Percentiles rank a stretch among this genome's conserved stretches.
phyloP scores from a whole-genome alignment of 2,329 filamentous ascomycete genomes.

The Colletotrichum navitas region DNA sequence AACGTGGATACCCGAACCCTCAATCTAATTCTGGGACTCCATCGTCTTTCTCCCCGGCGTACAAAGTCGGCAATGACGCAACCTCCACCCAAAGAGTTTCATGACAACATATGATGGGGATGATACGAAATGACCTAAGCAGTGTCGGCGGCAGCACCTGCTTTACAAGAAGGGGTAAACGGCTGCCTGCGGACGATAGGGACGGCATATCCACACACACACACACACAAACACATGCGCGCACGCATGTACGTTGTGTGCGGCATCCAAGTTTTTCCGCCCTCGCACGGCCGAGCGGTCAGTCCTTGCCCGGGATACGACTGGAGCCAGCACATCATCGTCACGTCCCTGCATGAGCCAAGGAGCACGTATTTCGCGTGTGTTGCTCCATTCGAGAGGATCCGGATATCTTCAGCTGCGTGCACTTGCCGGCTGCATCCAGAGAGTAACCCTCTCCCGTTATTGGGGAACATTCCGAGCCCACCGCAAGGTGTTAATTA shows the following conservation, averaged over 20 bases:
- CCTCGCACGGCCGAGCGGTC: constrained; percentile 22
- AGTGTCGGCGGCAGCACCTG: not conserved
- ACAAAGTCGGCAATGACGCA: constrained; percentile 2
- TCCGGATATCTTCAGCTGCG: constrained; percentile 19
- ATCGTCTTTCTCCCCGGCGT: not conserved
- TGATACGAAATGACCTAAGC: not conserved
- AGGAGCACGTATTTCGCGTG: constrained; percentile 12
- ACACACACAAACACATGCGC: not conserved
- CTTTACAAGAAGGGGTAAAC: not conserved
- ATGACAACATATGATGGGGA: constrained; percentile 12
- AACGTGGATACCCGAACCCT: not conserved
- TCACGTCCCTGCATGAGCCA: constrained; percentile 25
- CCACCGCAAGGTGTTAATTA: not conserved
- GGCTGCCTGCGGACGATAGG: not conserved
- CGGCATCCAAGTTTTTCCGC: constrained; percentile 28
- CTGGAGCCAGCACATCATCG: constrained; percentile 38
- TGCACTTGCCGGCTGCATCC: not conserved
- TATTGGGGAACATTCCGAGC: not conserved
- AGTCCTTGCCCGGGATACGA: constrained; percentile 28
- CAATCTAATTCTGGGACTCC: not conserved
- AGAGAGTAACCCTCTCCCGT: too few species aligned
- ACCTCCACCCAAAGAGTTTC: constrained; percentile 4
- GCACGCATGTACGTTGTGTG: not conserved
- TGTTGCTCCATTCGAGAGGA: constrained; percentile 3
- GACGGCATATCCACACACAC: constrained; percentile 12